Evolutionary conservation across 305 asterid genomes (phyloP), one percentile per base, ranked within the genome.

Genomic region (Stenogyne calaminthoides): DNA sequence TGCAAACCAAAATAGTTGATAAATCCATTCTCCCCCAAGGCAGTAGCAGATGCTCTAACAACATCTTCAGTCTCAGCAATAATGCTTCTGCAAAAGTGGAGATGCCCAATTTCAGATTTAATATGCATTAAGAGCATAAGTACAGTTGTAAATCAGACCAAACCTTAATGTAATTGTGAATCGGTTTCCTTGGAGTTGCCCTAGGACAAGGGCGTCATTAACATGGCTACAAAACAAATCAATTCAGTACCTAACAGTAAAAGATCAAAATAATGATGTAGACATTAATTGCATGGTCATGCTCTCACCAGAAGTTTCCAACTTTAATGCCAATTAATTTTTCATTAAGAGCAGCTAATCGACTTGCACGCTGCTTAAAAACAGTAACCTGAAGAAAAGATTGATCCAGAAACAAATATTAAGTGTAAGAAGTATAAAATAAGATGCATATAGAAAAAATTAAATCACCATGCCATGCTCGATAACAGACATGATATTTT

Each of bases 1-100:
- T 94, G 99, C 86, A 95, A 82, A 72, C 99, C 98, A 72, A 95
- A 95, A 83, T 92, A 95, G 82, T 95, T 95, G 75, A 95, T 86
- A 75, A 95, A 95, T 39, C 98, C 99, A 77, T 83, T 85, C 74
- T 87, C 71, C 74, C 92, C 91, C 61, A 95, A 83, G 76, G 96
- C 86, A 79, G 81, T 60, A 57, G 88, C 95, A 71, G 98, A 88
- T 73, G 86, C 92, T 78, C 73, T 83, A 57, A 95, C 81, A 69
- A 82, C 84, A 76, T 89, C 97, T 78, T 89, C 96, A 71, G 84
- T 79, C 71, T 89, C 99, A 73, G 96, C 86, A 78, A 71, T 39
- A 46, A 95, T 83, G 69, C 92, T 96, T 89, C 98, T 94, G 88
- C 83, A 85, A 67, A 74, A 56, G 65, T 7, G 60, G 68, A 66